These are phyloP conservation scores for Dactylella cylindrospora DNA, from an alignment of 2,329 filamentous ascomycete genomes.

Conservation along the genomic window DNA sequence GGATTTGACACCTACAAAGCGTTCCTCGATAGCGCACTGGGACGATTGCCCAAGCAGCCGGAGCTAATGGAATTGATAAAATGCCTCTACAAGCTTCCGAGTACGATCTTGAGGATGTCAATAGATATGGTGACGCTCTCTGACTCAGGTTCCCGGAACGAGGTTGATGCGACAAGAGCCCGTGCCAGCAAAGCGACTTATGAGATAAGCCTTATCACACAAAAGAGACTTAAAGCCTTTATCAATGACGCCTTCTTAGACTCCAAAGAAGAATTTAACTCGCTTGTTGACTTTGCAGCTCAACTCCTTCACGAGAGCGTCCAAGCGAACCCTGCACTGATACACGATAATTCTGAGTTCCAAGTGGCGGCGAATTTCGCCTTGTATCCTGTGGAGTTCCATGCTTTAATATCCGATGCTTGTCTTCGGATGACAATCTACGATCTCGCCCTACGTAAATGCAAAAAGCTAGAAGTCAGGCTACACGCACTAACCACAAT, in stretches of 20 bases:
- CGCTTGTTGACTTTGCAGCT: slow-evolving; percentile 31
- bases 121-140: slow-evolving; percentile 33
- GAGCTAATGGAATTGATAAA: slow-evolving; percentile 38
- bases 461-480: slow-evolving; percentile 63
- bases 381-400: slow-evolving; percentile 24
- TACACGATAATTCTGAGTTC: slow-evolving; percentile 31
- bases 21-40: slow-evolving; percentile 43
- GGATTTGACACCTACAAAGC: slow-evolving; percentile 39
- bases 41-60: slow-evolving; percentile 44
- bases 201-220: slow-evolving; percentile 41
- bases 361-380: slow-evolving; percentile 25
- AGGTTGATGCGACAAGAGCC: slow-evolving; percentile 25
- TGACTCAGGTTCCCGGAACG: slow-evolving; percentile 41
- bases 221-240: slow-evolving; percentile 43
- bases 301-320: slow-evolving; percentile 34
- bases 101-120: slow-evolving; percentile 20
- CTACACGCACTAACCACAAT: slow-evolving; percentile 75
- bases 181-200: slow-evolving; percentile 38
- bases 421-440: slow-evolving; percentile 38
- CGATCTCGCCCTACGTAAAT: slow-evolving; percentile 35
- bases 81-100: slow-evolving; percentile 19
- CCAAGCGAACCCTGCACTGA: slow-evolving; percentile 19
- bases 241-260: slow-evolving; percentile 30
- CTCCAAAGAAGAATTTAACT: slow-evolving; percentile 37
- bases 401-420: slow-evolving; percentile 32